Conservation (phyloP, 2,329 filamentous ascomycete species). For the Cladosporium colombiae region DNA sequence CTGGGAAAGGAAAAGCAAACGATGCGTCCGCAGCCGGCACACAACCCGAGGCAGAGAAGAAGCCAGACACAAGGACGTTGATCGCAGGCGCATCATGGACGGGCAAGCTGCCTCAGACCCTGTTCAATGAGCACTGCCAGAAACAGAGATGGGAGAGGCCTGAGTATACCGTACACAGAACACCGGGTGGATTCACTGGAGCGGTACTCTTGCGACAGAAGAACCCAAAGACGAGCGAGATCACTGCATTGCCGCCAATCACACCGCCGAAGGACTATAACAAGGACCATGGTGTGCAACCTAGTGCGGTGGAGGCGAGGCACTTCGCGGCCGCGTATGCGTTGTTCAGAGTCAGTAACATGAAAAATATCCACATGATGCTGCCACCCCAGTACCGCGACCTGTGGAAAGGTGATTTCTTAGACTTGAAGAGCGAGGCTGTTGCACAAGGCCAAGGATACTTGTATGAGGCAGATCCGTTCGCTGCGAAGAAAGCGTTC, state of each 20-base stretch:
- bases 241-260: conserved; percentile 75
- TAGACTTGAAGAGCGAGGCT: conserved; percentile 77
- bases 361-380: conserved; percentile 94
- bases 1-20: conserved; percentile 34
- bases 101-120: conserved; percentile 89
- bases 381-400: conserved; percentile 86
- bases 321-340: conserved; percentile 93
- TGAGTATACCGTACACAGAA: conserved; percentile 71
- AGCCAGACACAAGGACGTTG: conserved; percentile 67
- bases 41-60: conserved; percentile 50
- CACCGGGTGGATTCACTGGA: conserved; percentile 54
- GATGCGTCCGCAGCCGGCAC: conserved; percentile 25
- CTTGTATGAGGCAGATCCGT: conserved; percentile 96
- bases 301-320: conserved; percentile 83
- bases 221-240: conserved; percentile 81
- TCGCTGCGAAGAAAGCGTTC: conserved; percentile 74
- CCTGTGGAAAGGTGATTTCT: conserved; percentile 87
- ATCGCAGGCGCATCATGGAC: conserved; percentile 97
- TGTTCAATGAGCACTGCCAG: conserved; percentile 91
- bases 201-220: conserved; percentile 73
- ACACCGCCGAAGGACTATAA: conserved; percentile 76
- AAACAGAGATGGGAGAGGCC: conserved; percentile 95
- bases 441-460: conserved; percentile 74
- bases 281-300: conserved; percentile 67
- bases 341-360: conserved; percentile 87